Evolutionary conservation across 768 basidiomycete species (phyloP).

Genomic region (Rhodotorula toruloides): DNA sequence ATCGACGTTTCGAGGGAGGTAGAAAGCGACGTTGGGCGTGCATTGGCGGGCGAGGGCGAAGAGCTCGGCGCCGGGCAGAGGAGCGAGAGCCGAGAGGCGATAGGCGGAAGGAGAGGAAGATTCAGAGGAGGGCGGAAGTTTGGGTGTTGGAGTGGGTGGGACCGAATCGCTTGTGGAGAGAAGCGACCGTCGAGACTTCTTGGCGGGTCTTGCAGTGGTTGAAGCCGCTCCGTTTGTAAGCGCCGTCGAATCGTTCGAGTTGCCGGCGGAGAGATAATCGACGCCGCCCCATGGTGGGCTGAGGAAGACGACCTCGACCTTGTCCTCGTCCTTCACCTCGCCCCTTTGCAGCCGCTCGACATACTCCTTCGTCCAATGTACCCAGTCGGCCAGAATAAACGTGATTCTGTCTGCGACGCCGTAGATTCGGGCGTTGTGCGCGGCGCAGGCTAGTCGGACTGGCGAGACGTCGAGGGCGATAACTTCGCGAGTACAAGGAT

Average conservation of each 20-base stretch:
- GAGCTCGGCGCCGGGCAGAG: slow-evolving; percentile 75
- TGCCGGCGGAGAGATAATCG: too few relatives aligned
- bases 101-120: slow-evolving; percentile 48
- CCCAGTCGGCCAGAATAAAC: slow-evolving; percentile 80
- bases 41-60: slow-evolving; percentile 67
- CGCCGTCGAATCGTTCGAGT: slow-evolving; percentile 42
- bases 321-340: slow-evolving; percentile 13
- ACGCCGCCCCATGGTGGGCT: slow-evolving; percentile 44
- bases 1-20: slow-evolving; percentile 73
- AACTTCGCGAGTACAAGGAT: slow-evolving; percentile 53
- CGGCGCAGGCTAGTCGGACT: slow-evolving; percentile 76
- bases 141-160: slow-evolving; percentile 11
- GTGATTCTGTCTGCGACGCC: slow-evolving; percentile 94
- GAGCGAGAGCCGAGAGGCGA: slow-evolving; percentile 65
- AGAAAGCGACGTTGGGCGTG: slow-evolving; percentile 81
- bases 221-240: not conserved
- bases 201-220: not conserved
- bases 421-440: slow-evolving; percentile 88
- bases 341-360: slow-evolving; percentile 39
- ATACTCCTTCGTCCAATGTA: slow-evolving; percentile 60
- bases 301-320: slow-evolving; percentile 41
- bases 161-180: slow-evolving; percentile 19
- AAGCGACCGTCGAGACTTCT: slow-evolving; percentile 21
- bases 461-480: slow-evolving; percentile 88
- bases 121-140: not conserved